phyloP scores from a whole-genome alignment of 1,284 basidiomycete species.

The Athelia sp. region DNA sequence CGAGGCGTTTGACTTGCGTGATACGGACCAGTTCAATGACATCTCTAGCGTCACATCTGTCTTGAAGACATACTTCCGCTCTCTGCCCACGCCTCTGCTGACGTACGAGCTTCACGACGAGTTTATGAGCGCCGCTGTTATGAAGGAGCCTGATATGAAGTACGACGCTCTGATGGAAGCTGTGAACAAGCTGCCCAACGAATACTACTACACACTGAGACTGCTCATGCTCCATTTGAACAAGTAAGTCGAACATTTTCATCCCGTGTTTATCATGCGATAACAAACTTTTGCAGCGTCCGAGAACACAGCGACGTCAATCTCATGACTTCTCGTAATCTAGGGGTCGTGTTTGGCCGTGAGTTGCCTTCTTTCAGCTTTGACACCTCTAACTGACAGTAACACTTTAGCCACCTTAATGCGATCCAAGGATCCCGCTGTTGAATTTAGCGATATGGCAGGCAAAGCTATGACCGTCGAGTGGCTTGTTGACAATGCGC shows the following conservation, averaged over 20 bases:
- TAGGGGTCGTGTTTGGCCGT: slow-evolving; percentile 99
- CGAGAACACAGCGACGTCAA: slow-evolving; percentile 70
- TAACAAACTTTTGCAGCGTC: slow-evolving; percentile 43
- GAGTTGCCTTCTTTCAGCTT: slow-evolving; percentile 32
- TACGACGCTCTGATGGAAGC: slow-evolving; percentile 62
- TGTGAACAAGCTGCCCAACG: slow-evolving; percentile 74
- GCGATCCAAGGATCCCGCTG: slow-evolving; percentile 79
- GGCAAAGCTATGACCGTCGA: slow-evolving; percentile 90
- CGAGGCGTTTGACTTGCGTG: slow-evolving; percentile 80
- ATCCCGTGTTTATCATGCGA: not conserved
- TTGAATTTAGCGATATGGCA: slow-evolving; percentile 96
- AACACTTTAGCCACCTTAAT: slow-evolving; percentile 80
- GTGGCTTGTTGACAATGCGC: slow-evolving; percentile 91
- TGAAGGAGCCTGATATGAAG: slow-evolving; percentile 63
- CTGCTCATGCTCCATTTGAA: slow-evolving; percentile 86
- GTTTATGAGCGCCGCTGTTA: slow-evolving; percentile 74
- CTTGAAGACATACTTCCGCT: slow-evolving; percentile 94
- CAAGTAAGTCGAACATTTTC: slow-evolving; percentile 47
- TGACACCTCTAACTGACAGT: slow-evolving; percentile 9
- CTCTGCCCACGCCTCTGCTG: slow-evolving; percentile 85
- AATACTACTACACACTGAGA: slow-evolving; percentile 85
- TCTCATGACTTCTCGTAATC: slow-evolving; percentile 91
- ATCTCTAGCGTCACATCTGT: slow-evolving; percentile 96
- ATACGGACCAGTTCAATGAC: slow-evolving; percentile 92
- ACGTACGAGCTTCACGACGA: slow-evolving; percentile 90